Percentiles rank a stretch among this genome's conserved stretches.
Evolutionary conservation across 495 filamentous ascomycete species (phyloP).

Genomic region (Penicillium turbatum): DNA sequence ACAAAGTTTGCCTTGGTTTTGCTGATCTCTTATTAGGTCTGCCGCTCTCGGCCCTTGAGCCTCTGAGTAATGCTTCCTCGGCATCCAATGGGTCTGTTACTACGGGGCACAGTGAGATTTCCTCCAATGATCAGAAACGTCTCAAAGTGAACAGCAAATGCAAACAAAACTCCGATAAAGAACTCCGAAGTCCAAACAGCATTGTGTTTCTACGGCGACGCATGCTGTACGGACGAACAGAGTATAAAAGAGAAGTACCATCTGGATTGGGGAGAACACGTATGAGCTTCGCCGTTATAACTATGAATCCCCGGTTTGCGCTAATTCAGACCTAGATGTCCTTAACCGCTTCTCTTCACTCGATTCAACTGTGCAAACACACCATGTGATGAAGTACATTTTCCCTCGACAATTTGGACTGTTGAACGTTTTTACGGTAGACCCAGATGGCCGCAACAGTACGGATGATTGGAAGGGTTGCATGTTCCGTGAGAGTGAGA

Average conservation of each 20-base stretch:
- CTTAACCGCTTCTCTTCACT: slow-evolving; percentile 66
- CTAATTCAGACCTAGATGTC: slow-evolving; percentile 56
- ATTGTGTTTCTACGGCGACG: slow-evolving; percentile 77
- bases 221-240: slow-evolving; percentile 81
- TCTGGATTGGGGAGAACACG: slow-evolving; percentile 79
- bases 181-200: slow-evolving; percentile 42
- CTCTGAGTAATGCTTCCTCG: slow-evolving; percentile 9
- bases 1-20: background rate
- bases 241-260: slow-evolving; percentile 57
- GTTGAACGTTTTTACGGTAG: slow-evolving; percentile 83
- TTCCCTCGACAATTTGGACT: slow-evolving; percentile 89
- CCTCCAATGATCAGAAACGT: background rate
- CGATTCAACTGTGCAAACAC: slow-evolving; percentile 46
- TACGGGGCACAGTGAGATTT: background rate
- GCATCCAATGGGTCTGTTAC: background rate
- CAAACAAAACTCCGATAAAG: background rate
- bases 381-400: slow-evolving; percentile 84
- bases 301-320: background rate
- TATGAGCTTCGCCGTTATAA: slow-evolving; percentile 43
- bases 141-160: background rate
- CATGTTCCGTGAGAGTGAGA: slow-evolving; percentile 78
- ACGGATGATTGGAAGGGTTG: slow-evolving; percentile 74
- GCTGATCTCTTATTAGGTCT: slow-evolving; percentile 31
- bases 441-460: slow-evolving; percentile 58
- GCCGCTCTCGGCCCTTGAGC: slow-evolving; percentile 44